These are phyloP conservation scores for Myriosclerotinia duriaeana DNA, from an alignment of 2,329 filamentous ascomycete genomes.

Conservation along the genomic window DNA sequence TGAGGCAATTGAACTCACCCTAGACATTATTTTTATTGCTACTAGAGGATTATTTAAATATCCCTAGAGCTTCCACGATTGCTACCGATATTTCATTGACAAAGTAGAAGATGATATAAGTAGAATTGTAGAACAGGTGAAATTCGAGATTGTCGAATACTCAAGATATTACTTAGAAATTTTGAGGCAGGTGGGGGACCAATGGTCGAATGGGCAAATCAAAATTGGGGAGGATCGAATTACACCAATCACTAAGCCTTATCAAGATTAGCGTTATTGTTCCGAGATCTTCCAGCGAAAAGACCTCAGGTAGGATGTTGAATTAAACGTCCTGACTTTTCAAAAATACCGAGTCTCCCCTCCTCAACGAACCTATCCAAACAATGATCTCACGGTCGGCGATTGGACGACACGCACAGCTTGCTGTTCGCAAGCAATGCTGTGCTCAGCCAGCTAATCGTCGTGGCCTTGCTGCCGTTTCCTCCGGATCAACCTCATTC, in stretches of 20 bases:
- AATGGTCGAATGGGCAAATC: constrained; percentile 13
- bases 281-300: constrained; percentile 29
- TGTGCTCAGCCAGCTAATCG: constrained; percentile 55
- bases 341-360: constrained; percentile 28
- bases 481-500: constrained; percentile 70
- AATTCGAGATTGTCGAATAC: constrained; percentile 18
- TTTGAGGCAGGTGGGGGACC: constrained; percentile 25
- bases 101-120: constrained; percentile 8
- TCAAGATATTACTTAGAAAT: constrained; percentile 22
- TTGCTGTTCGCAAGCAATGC: constrained; percentile 59
- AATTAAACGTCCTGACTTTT: constrained; percentile 17
- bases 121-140: constrained; percentile 7
- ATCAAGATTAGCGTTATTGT: constrained; percentile 10
- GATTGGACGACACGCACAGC: constrained; percentile 62
- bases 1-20: constrained; percentile 49
- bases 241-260: constrained; percentile 3
- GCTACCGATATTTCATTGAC: constrained; percentile 58
- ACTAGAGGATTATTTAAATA: constrained; percentile 74
- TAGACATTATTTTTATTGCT: constrained; percentile 54
- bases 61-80: constrained; percentile 71
- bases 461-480: constrained; percentile 62
- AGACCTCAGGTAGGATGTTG: constrained; percentile 28
- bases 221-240: constrained; percentile 15
- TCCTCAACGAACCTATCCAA: constrained; percentile 45
- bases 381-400: constrained; percentile 68